phyloP scores from a whole-genome alignment of 2,329 filamentous ascomycete genomes.

The Aspergillus cejpii region DNA sequence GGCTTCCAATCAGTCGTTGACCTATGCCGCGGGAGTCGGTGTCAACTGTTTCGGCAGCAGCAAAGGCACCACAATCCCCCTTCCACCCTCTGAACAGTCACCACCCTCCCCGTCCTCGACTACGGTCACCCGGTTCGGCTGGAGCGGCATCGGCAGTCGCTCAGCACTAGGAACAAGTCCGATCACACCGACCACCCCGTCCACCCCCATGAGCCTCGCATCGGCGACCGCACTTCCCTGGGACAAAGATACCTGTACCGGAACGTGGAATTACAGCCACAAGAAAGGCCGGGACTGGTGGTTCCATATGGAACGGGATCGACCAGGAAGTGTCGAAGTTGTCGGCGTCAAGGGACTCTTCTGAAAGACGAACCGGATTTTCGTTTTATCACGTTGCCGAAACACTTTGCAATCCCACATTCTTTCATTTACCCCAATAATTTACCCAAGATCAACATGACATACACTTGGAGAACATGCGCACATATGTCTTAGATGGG shows the following conservation, averaged over 20 bases:
- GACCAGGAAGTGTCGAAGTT: slow-evolving; percentile 28
- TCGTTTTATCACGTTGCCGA: background rate
- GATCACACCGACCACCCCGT: slow-evolving; percentile 27
- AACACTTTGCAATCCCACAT: background rate
- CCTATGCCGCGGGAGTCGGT: slow-evolving; percentile 32
- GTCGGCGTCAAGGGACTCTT: slow-evolving; percentile 33
- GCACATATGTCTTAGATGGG: background rate
- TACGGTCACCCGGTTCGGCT: slow-evolving; percentile 30
- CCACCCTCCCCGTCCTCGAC: slow-evolving; percentile 29
- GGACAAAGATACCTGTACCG: slow-evolving; percentile 40
- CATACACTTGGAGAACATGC: background rate
- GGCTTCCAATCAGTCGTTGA: slow-evolving; percentile 36
- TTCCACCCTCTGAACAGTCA: slow-evolving; percentile 20
- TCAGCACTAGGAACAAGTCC: slow-evolving; percentile 27
- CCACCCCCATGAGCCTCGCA: slow-evolving; percentile 27
- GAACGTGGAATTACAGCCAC: slow-evolving; percentile 39
- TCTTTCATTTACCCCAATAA: too few species aligned
- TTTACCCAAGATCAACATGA: too few species aligned
- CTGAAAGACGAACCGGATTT: slow-evolving; percentile 13
- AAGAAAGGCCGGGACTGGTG: slow-evolving; percentile 40
- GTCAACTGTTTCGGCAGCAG: slow-evolving; percentile 29
- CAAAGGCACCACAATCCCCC: slow-evolving; percentile 17
- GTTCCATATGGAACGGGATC: slow-evolving; percentile 42
- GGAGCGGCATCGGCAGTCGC: slow-evolving; percentile 31
- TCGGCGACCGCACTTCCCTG: slow-evolving; percentile 29